These are phyloP conservation scores for Saccharum officinarum DNA, from an alignment of 176 grass and related monocot species.

Conservation along the genomic window DNA sequence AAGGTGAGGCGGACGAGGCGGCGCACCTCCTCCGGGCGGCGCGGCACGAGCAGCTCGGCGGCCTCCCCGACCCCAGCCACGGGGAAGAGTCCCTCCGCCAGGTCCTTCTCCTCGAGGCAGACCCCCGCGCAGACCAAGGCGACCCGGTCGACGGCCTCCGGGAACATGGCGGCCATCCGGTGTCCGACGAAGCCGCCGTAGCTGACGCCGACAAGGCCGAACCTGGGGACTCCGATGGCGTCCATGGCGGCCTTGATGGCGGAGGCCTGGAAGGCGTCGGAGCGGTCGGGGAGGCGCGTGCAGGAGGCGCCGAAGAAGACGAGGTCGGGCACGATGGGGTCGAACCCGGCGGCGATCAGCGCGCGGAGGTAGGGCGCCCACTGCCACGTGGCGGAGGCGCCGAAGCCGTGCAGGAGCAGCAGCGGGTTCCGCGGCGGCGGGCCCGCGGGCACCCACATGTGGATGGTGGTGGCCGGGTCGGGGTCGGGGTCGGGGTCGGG, in stretches of 20 bases:
- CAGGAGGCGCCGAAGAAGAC: conserved; percentile 84
- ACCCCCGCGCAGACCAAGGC: conserved; percentile 71
- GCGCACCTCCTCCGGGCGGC: conserved; percentile 66
- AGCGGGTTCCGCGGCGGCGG: conserved; percentile 55
- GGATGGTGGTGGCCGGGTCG: conserved; percentile 55
- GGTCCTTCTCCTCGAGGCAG: conserved; percentile 89
- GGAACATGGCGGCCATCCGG: conserved; percentile 64
- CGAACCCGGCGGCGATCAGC: conserved; percentile 73
- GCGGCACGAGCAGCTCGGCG: conserved; percentile 67
- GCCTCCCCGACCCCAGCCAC: conserved; percentile 57
- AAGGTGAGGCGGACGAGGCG: conserved; percentile 85
- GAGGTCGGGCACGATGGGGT: conserved; percentile 93
- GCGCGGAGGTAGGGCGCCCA: conserved; percentile 74
- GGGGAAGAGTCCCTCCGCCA: conserved; percentile 66
- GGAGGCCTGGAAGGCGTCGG: conserved; percentile 74
- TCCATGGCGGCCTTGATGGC: conserved; percentile 69
- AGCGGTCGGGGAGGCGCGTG: conserved; percentile 61
- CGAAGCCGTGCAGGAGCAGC: conserved; percentile 91
- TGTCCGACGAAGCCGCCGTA: conserved; percentile 90
- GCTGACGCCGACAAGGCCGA: conserved; percentile 70
- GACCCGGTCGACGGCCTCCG: conserved; percentile 58
- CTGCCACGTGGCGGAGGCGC: conserved; percentile 91
- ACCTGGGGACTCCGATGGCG: conserved; percentile 46
- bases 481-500: not conserved
- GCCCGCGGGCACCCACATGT: conserved; percentile 68